Base-by-base conservation (phyloP, 1,284 basidiomycete species). In the Sporisorium graminicola region DNA sequence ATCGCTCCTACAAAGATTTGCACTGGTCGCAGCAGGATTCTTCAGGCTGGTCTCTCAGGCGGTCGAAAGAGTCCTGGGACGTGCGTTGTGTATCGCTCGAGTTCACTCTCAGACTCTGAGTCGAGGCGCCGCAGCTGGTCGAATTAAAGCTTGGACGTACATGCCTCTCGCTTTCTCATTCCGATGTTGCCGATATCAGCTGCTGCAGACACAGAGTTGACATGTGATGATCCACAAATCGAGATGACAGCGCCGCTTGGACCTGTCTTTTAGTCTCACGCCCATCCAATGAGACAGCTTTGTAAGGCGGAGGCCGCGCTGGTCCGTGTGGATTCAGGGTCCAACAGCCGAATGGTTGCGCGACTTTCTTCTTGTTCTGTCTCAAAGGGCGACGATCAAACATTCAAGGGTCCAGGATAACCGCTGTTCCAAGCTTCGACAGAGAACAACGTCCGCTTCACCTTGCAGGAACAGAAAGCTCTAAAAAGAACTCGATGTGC, bases 391-490 rank as follows among this genome's bases (percentile, higher is more conserved):
- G 49, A 50, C 29, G 49, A 50, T 50, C 49, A 5, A 8, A 50
- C 16, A 31, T 50, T 31, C 16, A 20, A 50, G 49, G 49, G 49
- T 50, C n/a, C 49, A 50, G 18, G n/a, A n/a, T n/a, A n/a, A n/a
- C n/a, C n/a, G n/a, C n/a, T n/a, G n/a, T n/a, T n/a, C n/a, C n/a
- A n/a, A n/a, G n/a, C n/a, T n/a, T n/a, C n/a, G n/a, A n/a, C n/a
- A n/a, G n/a, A n/a, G n/a, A n/a, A n/a, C n/a, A n/a, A n/a, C n/a
- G n/a, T n/a, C n/a, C n/a, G n/a, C n/a, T n/a, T n/a, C n/a, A n/a
- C n/a, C n/a, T n/a, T n/a, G n/a, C n/a, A 49, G 43, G 43, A 5
- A 47, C 24, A 47, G 27, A 31, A 49, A 50, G 49, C 49, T 49
- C 47, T 49, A 49, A 49, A 46, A 31, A 29, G 16, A n/a, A 10